Conservation (phyloP, 805 yeast species). For the Wickerhamiella galacta region DNA sequence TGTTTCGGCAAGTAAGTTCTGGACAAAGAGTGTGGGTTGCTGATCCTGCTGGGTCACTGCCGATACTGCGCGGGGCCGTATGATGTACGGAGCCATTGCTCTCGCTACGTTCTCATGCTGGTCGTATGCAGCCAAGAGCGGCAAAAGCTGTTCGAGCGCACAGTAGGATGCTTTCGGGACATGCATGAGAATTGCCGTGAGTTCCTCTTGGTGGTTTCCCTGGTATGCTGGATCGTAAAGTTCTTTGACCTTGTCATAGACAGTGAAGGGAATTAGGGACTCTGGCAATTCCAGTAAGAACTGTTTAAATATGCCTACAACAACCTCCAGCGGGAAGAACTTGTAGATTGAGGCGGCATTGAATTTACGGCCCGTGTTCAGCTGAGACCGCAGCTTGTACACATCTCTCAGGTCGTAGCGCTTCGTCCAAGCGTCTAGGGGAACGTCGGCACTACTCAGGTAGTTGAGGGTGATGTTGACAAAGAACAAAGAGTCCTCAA, state of each 20-base stretch:
- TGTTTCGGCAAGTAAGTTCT: slow-evolving; percentile 14
- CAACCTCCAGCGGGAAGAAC: slow-evolving; percentile 30
- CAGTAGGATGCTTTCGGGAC: slow-evolving; percentile 12
- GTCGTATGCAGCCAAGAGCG: slow-evolving; percentile 7
- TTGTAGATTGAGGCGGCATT: slow-evolving; percentile 21
- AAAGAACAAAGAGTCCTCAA: slow-evolving; percentile 47
- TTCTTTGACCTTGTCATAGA: slow-evolving; percentile 42
- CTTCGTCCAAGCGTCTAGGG: slow-evolving; percentile 30
- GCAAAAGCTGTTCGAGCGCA: slow-evolving; percentile 11
- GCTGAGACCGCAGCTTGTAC: slow-evolving; percentile 37
- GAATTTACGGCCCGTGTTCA: slow-evolving; percentile 21
- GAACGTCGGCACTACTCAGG: slow-evolving; percentile 15
- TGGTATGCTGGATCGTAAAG: slow-evolving; percentile 26
- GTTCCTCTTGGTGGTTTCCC: slow-evolving; percentile 5
- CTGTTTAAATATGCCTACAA: slow-evolving; percentile 46
- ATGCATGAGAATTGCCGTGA: slow-evolving; percentile 14
- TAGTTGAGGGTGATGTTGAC: slow-evolving; percentile 43
- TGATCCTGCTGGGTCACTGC: slow-evolving; percentile 16
- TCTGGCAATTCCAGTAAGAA: slow-evolving; percentile 63
- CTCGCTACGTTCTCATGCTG: slow-evolving; percentile 8
- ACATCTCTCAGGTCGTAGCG: slow-evolving; percentile 40
- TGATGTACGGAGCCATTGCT: slow-evolving; percentile 14
- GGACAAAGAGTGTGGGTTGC: slow-evolving; percentile 17
- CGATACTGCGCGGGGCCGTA: slow-evolving; percentile 20
- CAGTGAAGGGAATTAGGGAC: slow-evolving; percentile 44